Percentiles rank a stretch among this genome's conserved stretches.
phyloP scores from a whole-genome alignment of 352 stramenopile species.

The Phytophthora pseudosyringae region DNA sequence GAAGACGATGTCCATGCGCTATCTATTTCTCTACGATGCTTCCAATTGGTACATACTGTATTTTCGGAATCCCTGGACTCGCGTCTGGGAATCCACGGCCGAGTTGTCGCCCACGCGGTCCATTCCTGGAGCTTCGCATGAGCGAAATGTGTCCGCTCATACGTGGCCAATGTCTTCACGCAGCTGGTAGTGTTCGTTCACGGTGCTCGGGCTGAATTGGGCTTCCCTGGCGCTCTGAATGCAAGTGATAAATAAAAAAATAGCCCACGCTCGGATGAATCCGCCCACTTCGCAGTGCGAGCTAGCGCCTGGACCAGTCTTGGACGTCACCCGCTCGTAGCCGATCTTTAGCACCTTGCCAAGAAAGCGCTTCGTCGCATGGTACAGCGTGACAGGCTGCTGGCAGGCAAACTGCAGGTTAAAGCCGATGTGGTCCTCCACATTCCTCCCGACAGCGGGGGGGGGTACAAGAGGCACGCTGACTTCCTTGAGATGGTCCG shows the following conservation, averaged over 20 bases:
- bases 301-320: constrained; percentile 65
- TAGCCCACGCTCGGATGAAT: constrained; percentile 76
- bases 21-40: too few relatives aligned
- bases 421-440: constrained; percentile 87
- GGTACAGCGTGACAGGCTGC: constrained; percentile 86
- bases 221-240: constrained; percentile 58
- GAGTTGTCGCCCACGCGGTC: too few relatives aligned
- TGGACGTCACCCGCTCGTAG: constrained; percentile 72
- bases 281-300: constrained; percentile 82
- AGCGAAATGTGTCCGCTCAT: constrained; percentile 87
- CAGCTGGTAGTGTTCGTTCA: constrained; percentile 37
- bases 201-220: constrained; percentile 79
- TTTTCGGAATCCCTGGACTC: constrained; percentile 6
- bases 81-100: constrained; percentile 87
- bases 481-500: constrained; percentile 67
- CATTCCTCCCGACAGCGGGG: constrained; percentile 79
- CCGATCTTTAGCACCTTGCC: constrained; percentile 80
- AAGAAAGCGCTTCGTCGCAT: constrained; percentile 81
- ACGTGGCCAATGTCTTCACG: constrained; percentile 54
- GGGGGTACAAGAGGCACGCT: constrained; percentile 72
- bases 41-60: too few relatives aligned
- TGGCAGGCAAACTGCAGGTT: constrained; percentile 88
- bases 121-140: constrained; percentile 81
- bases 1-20: too few relatives aligned
- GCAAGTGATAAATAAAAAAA: background rate